These are phyloP conservation scores for Brettanomyces nanus DNA, from an alignment of 805 yeast genomes.

Conservation along the genomic window DNA sequence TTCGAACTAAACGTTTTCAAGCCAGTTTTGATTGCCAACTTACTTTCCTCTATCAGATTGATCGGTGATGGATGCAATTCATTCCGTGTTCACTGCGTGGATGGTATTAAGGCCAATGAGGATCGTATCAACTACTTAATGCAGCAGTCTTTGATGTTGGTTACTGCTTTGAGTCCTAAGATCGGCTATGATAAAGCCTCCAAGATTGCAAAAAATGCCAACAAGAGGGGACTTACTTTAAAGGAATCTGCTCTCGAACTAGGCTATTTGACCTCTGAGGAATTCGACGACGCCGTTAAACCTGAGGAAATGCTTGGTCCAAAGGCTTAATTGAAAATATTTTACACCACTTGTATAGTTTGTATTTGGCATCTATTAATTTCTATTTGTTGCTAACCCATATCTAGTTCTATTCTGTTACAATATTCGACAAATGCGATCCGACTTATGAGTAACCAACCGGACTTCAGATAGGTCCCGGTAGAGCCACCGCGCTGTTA, in stretches of 20 bases:
- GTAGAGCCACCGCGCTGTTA: too few relatives aligned
- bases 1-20: constrained; percentile 97
- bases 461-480: too few relatives aligned
- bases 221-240: constrained; percentile 92
- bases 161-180: constrained; percentile 97
- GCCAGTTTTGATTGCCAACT: constrained; percentile 90
- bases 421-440: too few relatives aligned
- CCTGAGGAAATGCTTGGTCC: constrained; percentile 99
- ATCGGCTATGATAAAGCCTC: constrained; percentile 97
- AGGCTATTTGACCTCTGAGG: constrained; percentile 72
- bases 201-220: constrained; percentile 97
- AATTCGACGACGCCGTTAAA: constrained; percentile 93
- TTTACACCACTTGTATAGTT: too few relatives aligned
- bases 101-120: constrained; percentile 83
- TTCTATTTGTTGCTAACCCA: too few relatives aligned
- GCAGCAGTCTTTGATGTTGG: constrained; percentile 95
- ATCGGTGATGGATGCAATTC: constrained; percentile 85
- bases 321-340: constrained; percentile 25
- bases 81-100: constrained; percentile 91
- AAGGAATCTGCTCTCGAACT: constrained; percentile 92
- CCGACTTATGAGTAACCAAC: too few relatives aligned
- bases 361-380: too few relatives aligned
- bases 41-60: constrained; percentile 79
- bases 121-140: constrained; percentile 80
- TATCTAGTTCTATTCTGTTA: too few relatives aligned